A percentile compares a stretch with the other conserved stretches of the same genome.
Conservation (phyloP, 768 basidiomycete species). For the Leccinum longicurvipes region DNA sequence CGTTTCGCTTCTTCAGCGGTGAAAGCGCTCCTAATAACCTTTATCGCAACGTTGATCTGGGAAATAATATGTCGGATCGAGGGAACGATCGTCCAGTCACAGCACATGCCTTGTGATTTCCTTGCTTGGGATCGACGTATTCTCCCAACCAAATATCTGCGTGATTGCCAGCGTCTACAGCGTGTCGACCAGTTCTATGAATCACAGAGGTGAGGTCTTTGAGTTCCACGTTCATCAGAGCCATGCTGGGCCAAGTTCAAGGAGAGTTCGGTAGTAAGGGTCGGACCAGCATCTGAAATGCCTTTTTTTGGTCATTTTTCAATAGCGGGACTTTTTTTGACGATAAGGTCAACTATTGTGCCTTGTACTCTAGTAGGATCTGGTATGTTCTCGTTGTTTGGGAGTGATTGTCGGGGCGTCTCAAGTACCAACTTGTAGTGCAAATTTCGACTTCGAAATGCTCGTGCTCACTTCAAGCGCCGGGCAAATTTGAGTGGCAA, state of each 20-base stretch:
- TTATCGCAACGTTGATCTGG: slow-evolving; percentile 23
- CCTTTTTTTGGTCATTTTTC: not conserved
- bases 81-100: not conserved
- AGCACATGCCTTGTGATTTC: slow-evolving; percentile 5
- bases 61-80: not conserved
- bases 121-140: slow-evolving; percentile 9
- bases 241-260: slow-evolving; percentile 9
- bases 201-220: slow-evolving; percentile 19
- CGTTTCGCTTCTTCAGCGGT: slow-evolving; percentile 12
- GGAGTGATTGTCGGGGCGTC: no score
- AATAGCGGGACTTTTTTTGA: no score
- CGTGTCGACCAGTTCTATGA: slow-evolving; percentile 14
- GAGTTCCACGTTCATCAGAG: slow-evolving; percentile 16
- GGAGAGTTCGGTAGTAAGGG: not conserved
- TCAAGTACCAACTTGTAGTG: no score
- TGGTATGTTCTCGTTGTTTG: no score
- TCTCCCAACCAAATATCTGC: slow-evolving; percentile 25
- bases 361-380: no score
- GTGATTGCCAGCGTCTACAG: slow-evolving; percentile 18
- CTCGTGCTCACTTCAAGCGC: no score
- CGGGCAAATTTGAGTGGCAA: no score
- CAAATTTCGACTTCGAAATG: no score
- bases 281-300: not conserved
- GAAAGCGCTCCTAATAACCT: slow-evolving; percentile 23
- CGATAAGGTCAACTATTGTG: no score